Base-by-base conservation (phyloP, 129 eudicot genomes). In the Artemisia annua region DNA sequence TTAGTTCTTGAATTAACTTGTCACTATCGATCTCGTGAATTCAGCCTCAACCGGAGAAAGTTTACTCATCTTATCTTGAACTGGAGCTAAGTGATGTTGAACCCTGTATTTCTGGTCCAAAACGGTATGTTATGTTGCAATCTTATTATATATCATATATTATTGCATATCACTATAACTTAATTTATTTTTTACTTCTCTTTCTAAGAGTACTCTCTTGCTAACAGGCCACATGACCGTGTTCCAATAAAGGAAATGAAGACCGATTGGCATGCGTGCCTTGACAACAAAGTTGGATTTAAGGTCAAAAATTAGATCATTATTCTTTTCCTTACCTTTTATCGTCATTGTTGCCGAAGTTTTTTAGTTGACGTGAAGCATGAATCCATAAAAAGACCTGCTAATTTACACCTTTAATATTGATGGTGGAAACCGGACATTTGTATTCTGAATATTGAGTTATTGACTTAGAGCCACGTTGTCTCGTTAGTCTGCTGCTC, bases 81-180 rank as follows among this genome's bases (percentile, higher is more conserved):
- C 81, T 95, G 87, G 88, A 95, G 52, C 84, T 95, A 17, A 84
- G 82, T 24, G 91, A 83, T 17, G 99, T 95, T 16, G 97, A 86
- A 60, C 97, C 97, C 20, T 95, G 96, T 79, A 74, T 95, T 57
- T 95, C 99, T 17, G 99, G 99, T 78, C 99, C 99, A 17, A 95
- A 95, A 80, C 77, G 99, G 99, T 95, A 79, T 73, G 67, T 19
- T 60, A 55, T 71, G 32, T 35, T 51, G 50, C 51, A 16, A n/a
- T 20, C 20, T 48, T 48, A 16, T 70, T 62, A 15, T 28, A 20
- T 62, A 9, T 56, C 7, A 24, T 3, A 17, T 46, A 30, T 63
- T 1, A 11, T 11, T 50, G 53, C 9, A 16, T 51, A 32, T 4
- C 43, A 48, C 43, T 57, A 24, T 24, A 24, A 24, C 26, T 0